phyloP scores from a whole-genome alignment of 768 basidiomycete species.

The Phanerodontia chrysosporium region DNA sequence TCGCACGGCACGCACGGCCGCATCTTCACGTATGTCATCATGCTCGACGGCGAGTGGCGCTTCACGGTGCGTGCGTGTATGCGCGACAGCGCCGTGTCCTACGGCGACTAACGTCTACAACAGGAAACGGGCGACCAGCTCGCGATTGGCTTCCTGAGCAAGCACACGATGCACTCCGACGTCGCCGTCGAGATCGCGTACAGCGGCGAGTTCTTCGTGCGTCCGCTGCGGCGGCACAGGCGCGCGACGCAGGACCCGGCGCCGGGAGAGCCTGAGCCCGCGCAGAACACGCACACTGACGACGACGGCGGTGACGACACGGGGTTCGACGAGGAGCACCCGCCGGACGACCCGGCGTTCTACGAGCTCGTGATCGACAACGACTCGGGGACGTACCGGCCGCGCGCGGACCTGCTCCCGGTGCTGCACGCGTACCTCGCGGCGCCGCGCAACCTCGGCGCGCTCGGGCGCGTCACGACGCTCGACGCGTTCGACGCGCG shows the following conservation, averaged over 20 bases:
- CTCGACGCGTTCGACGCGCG: conserved; percentile 37
- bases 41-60: conserved; percentile 38
- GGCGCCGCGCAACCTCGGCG: conserved; percentile 30
- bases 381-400: conserved; percentile 44
- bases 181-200: conserved; percentile 39
- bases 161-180: conserved; percentile 45
- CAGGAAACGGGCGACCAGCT: conserved; percentile 43
- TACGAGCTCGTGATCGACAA: conserved; percentile 47
- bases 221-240: conserved; percentile 17
- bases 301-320: neutral
- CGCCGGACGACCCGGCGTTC: conserved; percentile 27
- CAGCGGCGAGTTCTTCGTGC: conserved; percentile 39
- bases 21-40: conserved; percentile 43
- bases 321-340: neutral
- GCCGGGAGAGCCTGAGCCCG: neutral
- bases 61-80: conserved; percentile 30
- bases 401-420: conserved; percentile 35
- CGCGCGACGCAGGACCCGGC: neutral
- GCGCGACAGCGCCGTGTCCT: neutral
- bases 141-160: conserved; percentile 38
- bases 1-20: conserved; percentile 37
- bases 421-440: conserved; percentile 33
- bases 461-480: conserved; percentile 31
- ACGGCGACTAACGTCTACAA: neutral
- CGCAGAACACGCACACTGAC: conserved; percentile 3